Base-by-base conservation (phyloP, 148 eudicot genomes). In the Fagopyrum tataricum region DNA sequence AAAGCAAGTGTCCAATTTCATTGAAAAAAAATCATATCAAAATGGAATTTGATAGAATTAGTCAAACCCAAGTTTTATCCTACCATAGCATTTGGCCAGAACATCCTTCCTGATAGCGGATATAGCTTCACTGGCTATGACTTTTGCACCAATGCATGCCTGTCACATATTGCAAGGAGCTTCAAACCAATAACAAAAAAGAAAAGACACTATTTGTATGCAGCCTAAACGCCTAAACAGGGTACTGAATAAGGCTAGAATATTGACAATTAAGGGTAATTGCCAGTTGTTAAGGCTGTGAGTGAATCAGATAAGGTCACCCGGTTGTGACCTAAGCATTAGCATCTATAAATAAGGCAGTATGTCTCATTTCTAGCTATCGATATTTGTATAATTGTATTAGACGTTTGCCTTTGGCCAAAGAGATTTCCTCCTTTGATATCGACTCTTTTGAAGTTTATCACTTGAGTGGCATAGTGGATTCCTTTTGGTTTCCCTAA, bases 41-140 rank as follows among this genome's bases (percentile, higher is more conserved):
- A 61, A 23, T 23, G 64, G 11, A 24, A 15, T 51, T 4, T 9
- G 44, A 74, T 62, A 61, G 67, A 39, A 26, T 61, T 12, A 61
- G 17, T 15, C 41, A 11, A 61, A 24, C 40, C 24, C 37, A 64
- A 37, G 26, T 20, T 55, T 55, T 20, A 39, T 37, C 91, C 76
- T 82, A 94, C 98, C 98, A 72, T 94, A 94, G 80, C 98, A 94
- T 89, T 94, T 94, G 51, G 98, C 90, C 21, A 89, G 87, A 79
- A 94, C 98, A 79, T 94, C 98, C 79, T 94, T 94, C 81, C 96
- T 89, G 55, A 94, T 88, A 26, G 98, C 98, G 39, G 98, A 88
- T 72, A 94, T 78, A 75, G 97, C 85, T 88, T 94, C 98, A 81
- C 98, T 94, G 44, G 98, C 98, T 44, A 94, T 94, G 73, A 94